Evolutionary conservation across 768 basidiomycete genomes (phyloP).

Genomic region (Sistotremastrum suecicum): DNA sequence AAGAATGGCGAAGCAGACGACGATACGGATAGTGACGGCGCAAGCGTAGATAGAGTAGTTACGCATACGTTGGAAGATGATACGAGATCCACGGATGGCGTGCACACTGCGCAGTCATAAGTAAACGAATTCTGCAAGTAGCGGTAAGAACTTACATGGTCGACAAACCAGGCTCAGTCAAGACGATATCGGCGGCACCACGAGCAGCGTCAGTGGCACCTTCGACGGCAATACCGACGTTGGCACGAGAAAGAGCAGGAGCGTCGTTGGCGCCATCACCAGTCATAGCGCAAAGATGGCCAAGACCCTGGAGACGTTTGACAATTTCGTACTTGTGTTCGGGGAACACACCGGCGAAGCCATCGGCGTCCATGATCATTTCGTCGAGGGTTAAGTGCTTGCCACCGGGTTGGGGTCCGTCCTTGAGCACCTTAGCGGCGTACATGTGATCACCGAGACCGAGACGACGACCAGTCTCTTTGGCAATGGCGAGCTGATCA

Average conservation of each 20-base stretch:
- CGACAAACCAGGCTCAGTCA: slow-evolving; percentile 96
- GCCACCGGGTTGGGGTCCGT: slow-evolving; percentile 79
- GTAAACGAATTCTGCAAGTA: background rate
- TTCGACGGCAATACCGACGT: slow-evolving; percentile 99
- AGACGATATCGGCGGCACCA: slow-evolving; percentile 95
- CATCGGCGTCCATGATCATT: slow-evolving; percentile 99
- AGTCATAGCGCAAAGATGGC: slow-evolving; percentile 96
- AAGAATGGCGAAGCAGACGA: slow-evolving; percentile 91
- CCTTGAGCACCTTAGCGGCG: slow-evolving; percentile 97
- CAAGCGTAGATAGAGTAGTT: slow-evolving; percentile 98
- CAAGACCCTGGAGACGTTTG: slow-evolving; percentile 92
- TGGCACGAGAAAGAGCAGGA: slow-evolving; percentile 93
- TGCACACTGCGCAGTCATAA: slow-evolving; percentile 38
- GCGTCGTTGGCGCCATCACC: slow-evolving; percentile 99
- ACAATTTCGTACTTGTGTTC: slow-evolving; percentile 99
- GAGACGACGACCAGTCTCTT: slow-evolving; percentile 97
- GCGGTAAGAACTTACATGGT: slow-evolving; percentile 39
- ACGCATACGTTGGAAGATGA: slow-evolving; percentile 99
- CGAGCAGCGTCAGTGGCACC: slow-evolving; percentile 98
- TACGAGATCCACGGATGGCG: slow-evolving; percentile 93
- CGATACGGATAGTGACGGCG: slow-evolving; percentile 95
- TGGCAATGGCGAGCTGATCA: slow-evolving; percentile 98
- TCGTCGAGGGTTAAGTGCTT: slow-evolving; percentile 80
- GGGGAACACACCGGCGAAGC: slow-evolving; percentile 98
- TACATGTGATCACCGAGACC: slow-evolving; percentile 99